A percentile compares a stretch with the other conserved stretches of the same genome.
Conservation (phyloP, 192 early-diverging fungal genomes). For the Diversispora epigaea region DNA sequence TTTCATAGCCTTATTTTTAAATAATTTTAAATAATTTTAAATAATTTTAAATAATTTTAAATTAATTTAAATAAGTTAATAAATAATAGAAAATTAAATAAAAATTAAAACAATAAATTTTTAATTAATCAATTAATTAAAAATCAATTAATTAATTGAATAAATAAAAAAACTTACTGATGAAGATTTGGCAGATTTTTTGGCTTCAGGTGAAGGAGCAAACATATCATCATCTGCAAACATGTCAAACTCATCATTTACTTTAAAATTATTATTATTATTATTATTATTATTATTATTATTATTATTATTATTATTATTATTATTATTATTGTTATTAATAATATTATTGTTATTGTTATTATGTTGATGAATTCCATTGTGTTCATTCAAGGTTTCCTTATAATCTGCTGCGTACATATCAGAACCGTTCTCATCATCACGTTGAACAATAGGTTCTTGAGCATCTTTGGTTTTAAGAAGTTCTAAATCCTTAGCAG, state of each 20-base stretch:
- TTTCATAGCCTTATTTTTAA: slow-evolving; percentile 30
- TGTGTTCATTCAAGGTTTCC: slow-evolving; percentile 41
- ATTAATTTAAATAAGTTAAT: neutral
- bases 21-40: slow-evolving; percentile 19
- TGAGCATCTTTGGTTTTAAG: slow-evolving; percentile 49
- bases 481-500: slow-evolving; percentile 46
- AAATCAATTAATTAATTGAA: slow-evolving; percentile 28
- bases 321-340: too few species aligned
- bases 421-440: slow-evolving; percentile 46
- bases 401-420: slow-evolving; percentile 72
- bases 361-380: slow-evolving; percentile 2
- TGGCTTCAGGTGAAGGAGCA: slow-evolving; percentile 42
- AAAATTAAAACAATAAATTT: slow-evolving; percentile 11
- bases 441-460: slow-evolving; percentile 41
- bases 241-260: slow-evolving; percentile 58
- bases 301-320: too few species aligned
- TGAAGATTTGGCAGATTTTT: slow-evolving; percentile 13
- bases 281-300: too few species aligned
- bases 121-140: slow-evolving; percentile 31
- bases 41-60: slow-evolving; percentile 1
- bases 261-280: slow-evolving; percentile 28
- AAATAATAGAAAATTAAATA: slow-evolving; percentile 1
- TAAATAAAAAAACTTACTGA: neutral
- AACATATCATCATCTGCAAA: slow-evolving; percentile 83
- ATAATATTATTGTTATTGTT: too few species aligned